Base-by-base conservation (phyloP, 768 basidiomycete species). In the Pleurotus salmoneostramineus region DNA sequence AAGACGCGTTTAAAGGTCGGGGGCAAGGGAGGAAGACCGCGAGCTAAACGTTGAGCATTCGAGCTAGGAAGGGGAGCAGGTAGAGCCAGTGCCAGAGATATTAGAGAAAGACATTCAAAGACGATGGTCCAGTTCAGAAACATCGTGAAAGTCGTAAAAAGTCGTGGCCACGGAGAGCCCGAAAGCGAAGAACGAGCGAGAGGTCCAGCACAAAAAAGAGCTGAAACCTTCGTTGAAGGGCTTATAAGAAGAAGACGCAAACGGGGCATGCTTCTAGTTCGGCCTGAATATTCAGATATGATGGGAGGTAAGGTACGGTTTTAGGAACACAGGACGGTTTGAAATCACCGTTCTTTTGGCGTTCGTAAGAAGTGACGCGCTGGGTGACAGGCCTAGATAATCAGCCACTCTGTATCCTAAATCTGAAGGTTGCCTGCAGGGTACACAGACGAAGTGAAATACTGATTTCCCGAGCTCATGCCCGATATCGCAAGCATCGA, bases 11-110 rank as follows among this genome's bases (percentile, higher is more conserved):
- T 66, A 56, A 75, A 75, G 44, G 65, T 68, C 17, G 72, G 76
- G 7, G 71, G 72, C 31, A 70, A 66, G 2, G 76, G 74, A 34
- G 76, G 73, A n/a, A 80, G 69, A 7, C 78, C 78, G 49, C 76
- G 72, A 35, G 78, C 77, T 58, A 81, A 63, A 44, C 79, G 72
- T 58, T 78, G 71, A 15, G 67, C 75, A 60, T 79, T 80, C 8
- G 77, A 77, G 60, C 71, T 72, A 6, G 15, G 43, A 11, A 21
- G 44, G 17, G 15, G 10, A 17, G 40, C 43, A n/a, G 52, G 52
- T 10, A 55, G 10, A 55, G 52, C 36, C 15, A 21, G 15, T 12
- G 52, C 43, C 32, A 40, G 43, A 43, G 32, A 21, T 10, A 55
- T 14, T 40, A 55, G 52, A 36, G 52, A 55, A 8, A 55, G 12